Conservation (phyloP, 1,139 yeast genomes). For the Suhomyces atakaporum region DNA sequence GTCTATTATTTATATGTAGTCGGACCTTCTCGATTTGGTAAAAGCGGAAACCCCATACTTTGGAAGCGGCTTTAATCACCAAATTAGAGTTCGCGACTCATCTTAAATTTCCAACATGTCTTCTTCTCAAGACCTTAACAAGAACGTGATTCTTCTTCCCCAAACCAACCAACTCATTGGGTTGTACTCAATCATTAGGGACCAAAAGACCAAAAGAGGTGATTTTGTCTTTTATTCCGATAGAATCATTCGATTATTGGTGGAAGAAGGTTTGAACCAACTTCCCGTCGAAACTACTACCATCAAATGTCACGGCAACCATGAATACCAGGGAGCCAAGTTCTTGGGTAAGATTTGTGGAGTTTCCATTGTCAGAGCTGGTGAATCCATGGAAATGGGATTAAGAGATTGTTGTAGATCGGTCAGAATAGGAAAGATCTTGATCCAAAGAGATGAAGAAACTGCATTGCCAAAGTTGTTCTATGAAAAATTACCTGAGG, state of each 20-base stretch:
- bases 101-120: constrained; percentile 26
- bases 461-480: constrained; percentile 75
- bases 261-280: constrained; percentile 92
- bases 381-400: constrained; percentile 98
- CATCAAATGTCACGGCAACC: constrained; percentile 78
- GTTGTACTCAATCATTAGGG: constrained; percentile 86
- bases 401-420: constrained; percentile 92
- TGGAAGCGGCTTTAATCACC: no score
- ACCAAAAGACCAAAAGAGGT: constrained; percentile 72
- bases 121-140: constrained; percentile 25
- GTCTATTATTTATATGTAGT: no score
- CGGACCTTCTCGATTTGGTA: no score
- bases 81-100: no score
- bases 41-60: no score
- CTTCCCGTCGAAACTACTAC: constrained; percentile 73
- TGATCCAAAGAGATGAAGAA: constrained; percentile 97
- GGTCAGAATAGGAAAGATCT: constrained; percentile 91
- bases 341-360: constrained; percentile 95
- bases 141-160: constrained; percentile 70
- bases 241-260: constrained; percentile 86
- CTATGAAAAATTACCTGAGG: constrained; percentile 92
- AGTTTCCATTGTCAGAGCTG: constrained; percentile 95
- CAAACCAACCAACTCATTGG: constrained; percentile 90
- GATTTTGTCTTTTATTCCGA: constrained; percentile 95
- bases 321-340: constrained; percentile 72